Evolutionary conservation across 345 rosid species (phyloP).

Genomic region (Eucalyptus victrix): DNA sequence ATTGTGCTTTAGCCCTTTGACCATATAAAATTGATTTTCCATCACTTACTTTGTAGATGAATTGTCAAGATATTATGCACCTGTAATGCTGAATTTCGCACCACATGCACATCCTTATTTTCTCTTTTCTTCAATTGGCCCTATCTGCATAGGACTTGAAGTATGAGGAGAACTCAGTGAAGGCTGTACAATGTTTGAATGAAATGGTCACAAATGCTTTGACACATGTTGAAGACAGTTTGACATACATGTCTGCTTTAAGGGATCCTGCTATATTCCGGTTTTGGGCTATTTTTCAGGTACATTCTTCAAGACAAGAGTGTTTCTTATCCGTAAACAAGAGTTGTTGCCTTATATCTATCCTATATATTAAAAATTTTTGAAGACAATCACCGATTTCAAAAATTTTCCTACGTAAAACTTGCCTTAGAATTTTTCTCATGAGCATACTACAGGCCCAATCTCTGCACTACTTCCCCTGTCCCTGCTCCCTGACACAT

Average conservation of each 20-base stretch:
- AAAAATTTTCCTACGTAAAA: background rate
- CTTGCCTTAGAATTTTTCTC: background rate
- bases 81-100: background rate
- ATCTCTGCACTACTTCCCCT: background rate
- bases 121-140: background rate
- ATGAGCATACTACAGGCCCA: background rate
- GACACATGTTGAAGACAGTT: constrained; percentile 62
- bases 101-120: background rate
- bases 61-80: background rate
- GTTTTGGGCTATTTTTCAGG: constrained; percentile 92
- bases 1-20: background rate
- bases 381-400: background rate
- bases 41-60: background rate
- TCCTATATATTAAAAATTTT: background rate
- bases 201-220: constrained; percentile 90
- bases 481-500: background rate
- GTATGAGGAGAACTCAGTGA: constrained; percentile 20
- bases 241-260: constrained; percentile 55
- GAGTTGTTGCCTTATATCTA: background rate
- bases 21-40: background rate
- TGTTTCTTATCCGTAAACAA: background rate
- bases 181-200: constrained; percentile 86
- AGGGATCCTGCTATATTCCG: constrained; percentile 64
- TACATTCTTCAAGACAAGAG: background rate
- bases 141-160: constrained; percentile 56